These are phyloP conservation scores for Cicer chorassanicum DNA, from an alignment of 306 rosid species.

Conservation along the genomic window DNA sequence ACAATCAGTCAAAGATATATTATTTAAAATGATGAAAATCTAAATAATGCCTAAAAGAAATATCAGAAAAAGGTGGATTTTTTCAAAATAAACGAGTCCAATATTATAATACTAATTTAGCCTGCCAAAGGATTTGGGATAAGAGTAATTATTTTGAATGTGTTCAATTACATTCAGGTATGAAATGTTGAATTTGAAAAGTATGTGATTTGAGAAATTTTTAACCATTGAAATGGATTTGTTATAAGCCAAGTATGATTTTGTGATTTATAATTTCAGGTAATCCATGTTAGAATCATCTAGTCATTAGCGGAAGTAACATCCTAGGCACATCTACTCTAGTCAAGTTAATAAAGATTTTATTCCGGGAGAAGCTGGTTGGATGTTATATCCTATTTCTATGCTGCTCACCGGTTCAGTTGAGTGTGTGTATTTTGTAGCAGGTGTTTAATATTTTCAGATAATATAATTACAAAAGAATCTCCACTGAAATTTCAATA, in stretches of 20 bases:
- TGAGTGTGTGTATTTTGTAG: neutral
- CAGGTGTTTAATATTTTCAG: neutral
- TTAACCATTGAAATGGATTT: neutral
- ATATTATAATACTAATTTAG: neutral
- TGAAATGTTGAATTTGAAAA: too few species aligned
- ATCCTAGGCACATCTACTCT: neutral
- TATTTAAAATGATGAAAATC: conserved; percentile 12
- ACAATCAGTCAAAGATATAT: conserved; percentile 38
- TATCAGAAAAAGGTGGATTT: conserved; percentile 5
- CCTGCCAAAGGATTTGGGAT: neutral
- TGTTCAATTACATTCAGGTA: neutral
- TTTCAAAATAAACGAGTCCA: conserved; percentile 9
- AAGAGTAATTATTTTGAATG: neutral
- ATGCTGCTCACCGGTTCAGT: neutral
- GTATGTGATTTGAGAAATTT: neutral
- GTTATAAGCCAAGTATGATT: neutral
- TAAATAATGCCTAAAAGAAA: conserved; percentile 15
- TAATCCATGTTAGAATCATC: neutral
- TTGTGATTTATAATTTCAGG: neutral
- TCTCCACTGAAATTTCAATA: neutral
- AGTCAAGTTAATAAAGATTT: neutral
- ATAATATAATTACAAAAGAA: neutral
- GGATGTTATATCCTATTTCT: neutral
- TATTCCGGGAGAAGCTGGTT: neutral
- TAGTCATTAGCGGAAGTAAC: neutral